These are phyloP conservation scores for Jackrogersella minutella DNA, from an alignment of 495 filamentous ascomycete genomes.

Conservation along the genomic window DNA sequence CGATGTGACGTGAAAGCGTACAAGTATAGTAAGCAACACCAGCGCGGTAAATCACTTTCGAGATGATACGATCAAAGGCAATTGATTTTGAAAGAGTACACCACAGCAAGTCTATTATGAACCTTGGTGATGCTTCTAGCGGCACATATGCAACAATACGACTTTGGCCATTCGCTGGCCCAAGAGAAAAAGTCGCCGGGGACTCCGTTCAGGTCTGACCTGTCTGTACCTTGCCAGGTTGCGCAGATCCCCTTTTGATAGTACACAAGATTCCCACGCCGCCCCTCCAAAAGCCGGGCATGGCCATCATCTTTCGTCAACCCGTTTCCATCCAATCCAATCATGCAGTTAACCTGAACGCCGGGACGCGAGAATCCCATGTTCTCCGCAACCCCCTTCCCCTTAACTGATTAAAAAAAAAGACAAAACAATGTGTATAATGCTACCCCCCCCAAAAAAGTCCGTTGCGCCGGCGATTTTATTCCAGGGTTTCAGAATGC, in stretches of 20 bases:
- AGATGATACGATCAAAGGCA: not conserved
- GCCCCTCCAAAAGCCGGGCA: slow-evolving; percentile 8
- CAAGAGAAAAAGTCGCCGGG: not conserved
- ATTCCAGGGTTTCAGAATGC: slow-evolving; percentile 25
- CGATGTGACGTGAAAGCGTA: not conserved
- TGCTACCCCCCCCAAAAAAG: slow-evolving; percentile 35
- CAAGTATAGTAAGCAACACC: not conserved
- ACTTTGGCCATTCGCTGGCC: not conserved
- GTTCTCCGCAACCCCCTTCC: slow-evolving; percentile 23
- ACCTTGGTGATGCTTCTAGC: slow-evolving; percentile 19
- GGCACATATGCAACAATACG: slow-evolving; percentile 16
- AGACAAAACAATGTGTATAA: slow-evolving; percentile 36
- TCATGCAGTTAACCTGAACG: slow-evolving; percentile 46
- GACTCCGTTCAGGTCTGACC: slow-evolving; percentile 2
- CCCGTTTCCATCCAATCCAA: slow-evolving; percentile 29
- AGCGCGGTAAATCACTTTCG: not conserved
- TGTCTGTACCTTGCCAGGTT: slow-evolving; percentile 10
- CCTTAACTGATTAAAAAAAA: not conserved
- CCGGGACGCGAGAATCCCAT: slow-evolving; percentile 37
- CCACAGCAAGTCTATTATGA: slow-evolving; percentile 28
- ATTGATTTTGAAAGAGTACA: slow-evolving; percentile 10
- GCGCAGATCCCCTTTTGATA: slow-evolving; percentile 22
- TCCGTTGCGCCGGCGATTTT: slow-evolving; percentile 40
- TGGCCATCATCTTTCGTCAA: slow-evolving; percentile 35
- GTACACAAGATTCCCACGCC: slow-evolving; percentile 21